A percentile compares a stretch with the other conserved stretches of the same genome.
phyloP scores from a whole-genome alignment of 345 rosid genomes.

The Pelargonium nanum region DNA sequence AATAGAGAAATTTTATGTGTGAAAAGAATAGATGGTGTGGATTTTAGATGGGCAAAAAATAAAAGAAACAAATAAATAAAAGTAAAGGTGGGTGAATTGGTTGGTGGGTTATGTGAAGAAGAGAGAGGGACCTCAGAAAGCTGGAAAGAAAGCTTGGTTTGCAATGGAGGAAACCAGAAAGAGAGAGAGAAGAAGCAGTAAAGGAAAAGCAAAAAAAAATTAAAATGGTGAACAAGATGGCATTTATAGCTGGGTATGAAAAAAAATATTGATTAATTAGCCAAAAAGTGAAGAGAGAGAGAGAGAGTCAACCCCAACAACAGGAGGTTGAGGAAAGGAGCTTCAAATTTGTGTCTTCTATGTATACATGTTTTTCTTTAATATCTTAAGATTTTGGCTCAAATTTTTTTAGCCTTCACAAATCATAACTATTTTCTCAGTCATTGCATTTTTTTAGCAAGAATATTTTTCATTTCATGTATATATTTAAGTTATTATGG shows the following conservation, averaged over 20 bases:
- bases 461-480: too few relatives aligned
- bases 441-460: too few relatives aligned
- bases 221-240: conserved; percentile 15
- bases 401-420: too few relatives aligned
- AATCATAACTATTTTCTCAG: too few relatives aligned
- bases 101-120: conserved; percentile 40
- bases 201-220: conserved; percentile 40
- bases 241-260: conserved; percentile 32
- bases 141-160: conserved; percentile 72
- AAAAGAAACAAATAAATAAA: conserved; percentile 2
- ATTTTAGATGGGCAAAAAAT: not conserved
- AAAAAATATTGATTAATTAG: conserved; percentile 3
- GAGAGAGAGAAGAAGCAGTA: conserved; percentile 28
- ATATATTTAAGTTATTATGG: too few relatives aligned
- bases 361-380: not conserved
- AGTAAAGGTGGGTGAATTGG: conserved; percentile 32
- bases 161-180: conserved; percentile 69
- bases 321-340: conserved; percentile 2
- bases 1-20: not conserved
- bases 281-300: conserved; percentile 2
- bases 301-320: conserved; percentile 10
- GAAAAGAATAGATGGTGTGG: not conserved
- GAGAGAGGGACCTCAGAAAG: conserved; percentile 30
- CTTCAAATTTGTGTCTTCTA: conserved; percentile 11
- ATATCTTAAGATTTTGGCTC: too few relatives aligned